phyloP scores from a whole-genome alignment of 768 basidiomycete species.

The Rubroboletus satanas region DNA sequence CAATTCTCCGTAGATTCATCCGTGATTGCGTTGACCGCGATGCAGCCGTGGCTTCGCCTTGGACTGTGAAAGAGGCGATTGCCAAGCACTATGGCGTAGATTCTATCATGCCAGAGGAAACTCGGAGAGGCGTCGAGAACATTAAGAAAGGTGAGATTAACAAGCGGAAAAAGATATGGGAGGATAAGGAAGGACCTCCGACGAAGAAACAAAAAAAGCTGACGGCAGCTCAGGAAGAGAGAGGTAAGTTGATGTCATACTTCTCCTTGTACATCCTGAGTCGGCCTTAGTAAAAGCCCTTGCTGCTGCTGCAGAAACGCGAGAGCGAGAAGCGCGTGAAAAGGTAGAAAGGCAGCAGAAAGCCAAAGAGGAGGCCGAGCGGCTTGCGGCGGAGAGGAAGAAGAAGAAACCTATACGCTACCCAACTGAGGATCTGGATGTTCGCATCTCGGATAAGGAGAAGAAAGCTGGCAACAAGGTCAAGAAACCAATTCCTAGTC shows the following conservation, averaged over 20 bases:
- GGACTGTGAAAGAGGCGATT: slow-evolving; percentile 87
- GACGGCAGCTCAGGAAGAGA: slow-evolving; percentile 70
- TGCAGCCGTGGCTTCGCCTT: slow-evolving; percentile 88
- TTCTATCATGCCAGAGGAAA: slow-evolving; percentile 81
- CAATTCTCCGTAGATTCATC: slow-evolving; percentile 93
- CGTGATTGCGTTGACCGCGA: slow-evolving; percentile 94
- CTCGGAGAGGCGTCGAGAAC: slow-evolving; percentile 70
- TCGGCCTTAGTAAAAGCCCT: slow-evolving; percentile 26
- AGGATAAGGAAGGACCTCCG: slow-evolving; percentile 80
- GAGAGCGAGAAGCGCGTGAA: slow-evolving; percentile 66
- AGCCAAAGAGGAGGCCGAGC: slow-evolving; percentile 68
- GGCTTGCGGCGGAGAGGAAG: slow-evolving; percentile 71
- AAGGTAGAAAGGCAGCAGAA: slow-evolving; percentile 63
- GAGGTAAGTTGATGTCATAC: slow-evolving; percentile 41
- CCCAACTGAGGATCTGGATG: slow-evolving; percentile 89
- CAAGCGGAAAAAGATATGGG: slow-evolving; percentile 89
- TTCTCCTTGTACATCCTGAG: slow-evolving; percentile 8
- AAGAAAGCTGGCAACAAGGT: slow-evolving; percentile 72
- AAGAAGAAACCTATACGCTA: slow-evolving; percentile 90
- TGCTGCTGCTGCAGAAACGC: slow-evolving; percentile 49
- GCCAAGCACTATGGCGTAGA: slow-evolving; percentile 84
- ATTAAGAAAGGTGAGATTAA: slow-evolving; percentile 87
- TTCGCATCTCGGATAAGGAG: slow-evolving; percentile 75
- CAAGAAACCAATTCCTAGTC: slow-evolving; percentile 63
- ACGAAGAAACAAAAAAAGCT: slow-evolving; percentile 79